Evolutionary conservation across 306 rosid species (phyloP).

Genomic region (Calophaca sinica): DNA sequence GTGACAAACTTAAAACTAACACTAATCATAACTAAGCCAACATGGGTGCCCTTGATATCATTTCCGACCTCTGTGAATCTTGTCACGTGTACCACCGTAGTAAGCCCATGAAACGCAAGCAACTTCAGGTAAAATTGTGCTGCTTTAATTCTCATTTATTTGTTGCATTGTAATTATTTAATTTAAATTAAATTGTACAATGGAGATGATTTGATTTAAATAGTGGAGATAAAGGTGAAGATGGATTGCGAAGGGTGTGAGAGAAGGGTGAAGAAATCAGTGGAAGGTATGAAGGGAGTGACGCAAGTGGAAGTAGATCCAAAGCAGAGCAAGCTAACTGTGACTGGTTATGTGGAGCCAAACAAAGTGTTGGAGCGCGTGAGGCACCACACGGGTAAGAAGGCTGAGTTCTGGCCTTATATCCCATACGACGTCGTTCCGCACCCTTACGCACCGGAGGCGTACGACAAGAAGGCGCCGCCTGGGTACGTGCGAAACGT

Average conservation of each 20-base stretch:
- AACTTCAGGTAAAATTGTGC: slow-evolving; percentile 56
- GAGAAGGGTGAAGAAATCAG: slow-evolving; percentile 65
- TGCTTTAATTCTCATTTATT: background rate
- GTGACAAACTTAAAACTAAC: too few relatives aligned
- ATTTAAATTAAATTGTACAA: background rate
- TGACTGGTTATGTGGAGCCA: slow-evolving; percentile 61
- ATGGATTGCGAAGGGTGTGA: slow-evolving; percentile 84
- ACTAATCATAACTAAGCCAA: too few relatives aligned
- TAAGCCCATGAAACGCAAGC: slow-evolving; percentile 52
- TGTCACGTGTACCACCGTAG: slow-evolving; percentile 6
- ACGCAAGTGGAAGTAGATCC: slow-evolving; percentile 58
- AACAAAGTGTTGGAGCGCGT: slow-evolving; percentile 61
- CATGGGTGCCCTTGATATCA: slow-evolving; percentile 52
- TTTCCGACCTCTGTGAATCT: slow-evolving; percentile 44
- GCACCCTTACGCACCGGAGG: slow-evolving; percentile 65
- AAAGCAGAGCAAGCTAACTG: slow-evolving; percentile 67
- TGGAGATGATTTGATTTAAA: slow-evolving; percentile 41
- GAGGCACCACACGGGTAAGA: slow-evolving; percentile 73
- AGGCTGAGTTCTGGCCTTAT: slow-evolving; percentile 70
- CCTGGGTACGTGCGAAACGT: slow-evolving; percentile 69
- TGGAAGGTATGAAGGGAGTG: slow-evolving; percentile 78
- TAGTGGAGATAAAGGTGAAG: slow-evolving; percentile 73
- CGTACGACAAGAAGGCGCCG: slow-evolving; percentile 73
- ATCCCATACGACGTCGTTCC: slow-evolving; percentile 73
- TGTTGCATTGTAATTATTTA: too few relatives aligned